Evolutionary conservation across 805 yeast species (phyloP).

Genomic region (Suhomyces vadensis): DNA sequence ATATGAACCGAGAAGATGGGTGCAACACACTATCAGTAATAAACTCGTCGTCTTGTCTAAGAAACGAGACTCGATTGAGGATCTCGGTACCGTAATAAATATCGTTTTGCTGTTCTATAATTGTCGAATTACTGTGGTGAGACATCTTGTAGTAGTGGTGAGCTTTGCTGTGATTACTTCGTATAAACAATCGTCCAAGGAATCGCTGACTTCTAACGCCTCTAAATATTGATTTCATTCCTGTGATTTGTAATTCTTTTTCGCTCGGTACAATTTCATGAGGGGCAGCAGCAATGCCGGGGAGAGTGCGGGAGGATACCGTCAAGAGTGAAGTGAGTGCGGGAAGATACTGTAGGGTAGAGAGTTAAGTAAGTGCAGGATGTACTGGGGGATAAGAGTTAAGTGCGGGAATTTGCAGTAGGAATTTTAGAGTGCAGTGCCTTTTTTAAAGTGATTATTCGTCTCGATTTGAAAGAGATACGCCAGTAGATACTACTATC

Average conservation of each 20-base stretch:
- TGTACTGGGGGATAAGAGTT: too few species aligned
- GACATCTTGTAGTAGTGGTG: conserved; percentile 14
- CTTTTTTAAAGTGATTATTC: too few species aligned
- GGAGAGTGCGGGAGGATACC: not conserved
- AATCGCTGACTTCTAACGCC: not conserved
- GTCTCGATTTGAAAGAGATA: too few species aligned
- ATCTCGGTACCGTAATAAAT: conserved; percentile 51
- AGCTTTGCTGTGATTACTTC: not conserved
- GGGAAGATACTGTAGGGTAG: too few species aligned
- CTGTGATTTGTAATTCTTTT: not conserved
- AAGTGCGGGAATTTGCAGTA: too few species aligned
- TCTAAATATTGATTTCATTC: not conserved
- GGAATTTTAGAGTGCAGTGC: too few species aligned
- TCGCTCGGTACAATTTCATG: not conserved
- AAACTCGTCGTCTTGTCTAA: conserved; percentile 56
- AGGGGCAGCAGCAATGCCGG: not conserved
- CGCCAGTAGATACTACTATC: too few species aligned
- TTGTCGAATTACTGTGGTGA: conserved; percentile 6
- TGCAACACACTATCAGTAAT: conserved; percentile 47
- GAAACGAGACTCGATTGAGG: conserved; percentile 63
- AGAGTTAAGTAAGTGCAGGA: too few species aligned
- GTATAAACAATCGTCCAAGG: not conserved
- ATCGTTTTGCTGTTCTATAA: conserved; percentile 14
- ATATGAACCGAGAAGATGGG: conserved; percentile 51
- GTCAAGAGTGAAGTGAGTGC: too few species aligned